Conservation (phyloP, 768 basidiomycete genomes). For the Rhodosporidiobolus odoratus region DNA sequence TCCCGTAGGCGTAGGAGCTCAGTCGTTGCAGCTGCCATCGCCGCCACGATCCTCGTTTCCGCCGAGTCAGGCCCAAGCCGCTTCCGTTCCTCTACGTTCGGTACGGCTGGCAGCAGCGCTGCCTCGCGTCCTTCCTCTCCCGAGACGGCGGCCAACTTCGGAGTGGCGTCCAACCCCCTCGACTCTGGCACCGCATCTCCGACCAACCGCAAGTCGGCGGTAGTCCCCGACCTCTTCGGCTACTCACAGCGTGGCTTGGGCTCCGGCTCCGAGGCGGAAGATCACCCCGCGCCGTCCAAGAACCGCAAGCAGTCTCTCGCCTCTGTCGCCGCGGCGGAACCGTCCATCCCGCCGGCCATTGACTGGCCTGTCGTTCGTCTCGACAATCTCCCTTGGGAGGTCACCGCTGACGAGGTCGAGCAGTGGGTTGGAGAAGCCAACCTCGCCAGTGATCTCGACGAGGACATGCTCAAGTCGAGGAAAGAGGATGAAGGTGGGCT, state of each 20-base stretch:
- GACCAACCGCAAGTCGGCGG: neutral
- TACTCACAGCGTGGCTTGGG: neutral
- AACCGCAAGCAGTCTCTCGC: neutral
- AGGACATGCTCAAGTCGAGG: neutral
- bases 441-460: constrained; percentile 16
- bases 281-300: neutral
- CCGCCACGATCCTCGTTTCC: neutral
- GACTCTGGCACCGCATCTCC: neutral
- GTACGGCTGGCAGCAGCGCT: neutral
- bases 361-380: constrained; percentile 37
- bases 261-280: neutral
- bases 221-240: neutral
- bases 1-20: constrained; percentile 10
- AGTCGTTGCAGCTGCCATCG: constrained; percentile 23
- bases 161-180: too few relatives aligned
- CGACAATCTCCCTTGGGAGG: constrained; percentile 36
- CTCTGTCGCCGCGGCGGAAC: neutral
- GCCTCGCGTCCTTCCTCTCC: neutral
- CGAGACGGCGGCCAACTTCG: neutral
- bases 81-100: neutral
- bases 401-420: constrained; percentile 28
- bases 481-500: neutral
- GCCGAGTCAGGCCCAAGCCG: neutral
- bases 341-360: neutral
- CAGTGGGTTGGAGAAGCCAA: constrained; percentile 21